Percentiles rank a stretch among this genome's conserved stretches.
Evolutionary conservation across 2,329 filamentous ascomycete species (phyloP).

Genomic region (Apiospora rasikravindrae): DNA sequence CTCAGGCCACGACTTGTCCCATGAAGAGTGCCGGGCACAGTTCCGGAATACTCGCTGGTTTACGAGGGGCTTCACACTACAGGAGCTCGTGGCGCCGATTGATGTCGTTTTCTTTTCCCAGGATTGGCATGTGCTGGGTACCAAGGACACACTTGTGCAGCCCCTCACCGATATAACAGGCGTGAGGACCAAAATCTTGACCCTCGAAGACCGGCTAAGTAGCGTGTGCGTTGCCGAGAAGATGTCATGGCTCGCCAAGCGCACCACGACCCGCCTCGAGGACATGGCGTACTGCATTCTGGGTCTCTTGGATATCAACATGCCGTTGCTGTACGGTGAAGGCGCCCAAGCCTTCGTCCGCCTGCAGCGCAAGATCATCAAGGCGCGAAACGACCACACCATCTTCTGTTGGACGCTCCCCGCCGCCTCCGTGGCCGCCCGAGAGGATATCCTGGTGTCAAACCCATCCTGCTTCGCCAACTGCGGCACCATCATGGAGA

Average conservation of each 20-base stretch:
- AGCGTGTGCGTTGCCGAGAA: conserved; percentile 24
- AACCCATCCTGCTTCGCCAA: neutral
- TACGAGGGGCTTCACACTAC: conserved; percentile 18
- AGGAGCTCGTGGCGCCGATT: conserved; percentile 12
- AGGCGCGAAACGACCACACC: neutral
- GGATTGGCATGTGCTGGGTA: conserved; percentile 13
- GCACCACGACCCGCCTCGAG: conserved; percentile 4
- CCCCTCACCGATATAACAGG: conserved; percentile 1
- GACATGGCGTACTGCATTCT: conserved; percentile 19
- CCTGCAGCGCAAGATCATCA: neutral
- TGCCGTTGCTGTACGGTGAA: conserved; percentile 16
- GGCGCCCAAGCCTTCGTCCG: conserved; percentile 1
- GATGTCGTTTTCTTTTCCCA: conserved; percentile 8
- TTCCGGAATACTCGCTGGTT: conserved; percentile 7
- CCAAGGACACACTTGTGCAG: neutral
- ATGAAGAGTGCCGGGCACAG: neutral
- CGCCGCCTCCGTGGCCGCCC: neutral
- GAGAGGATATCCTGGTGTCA: neutral
- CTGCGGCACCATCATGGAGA: neutral
- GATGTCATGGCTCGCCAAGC: conserved; percentile 2
- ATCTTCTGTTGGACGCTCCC: neutral
- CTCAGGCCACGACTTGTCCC: neutral
- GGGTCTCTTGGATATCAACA: conserved; percentile 16
- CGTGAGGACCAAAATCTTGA: conserved; percentile 29
- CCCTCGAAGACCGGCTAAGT: conserved; percentile 23